phyloP scores from a whole-genome alignment of 768 basidiomycete genomes.

The Phlegmacium glaucopus region DNA sequence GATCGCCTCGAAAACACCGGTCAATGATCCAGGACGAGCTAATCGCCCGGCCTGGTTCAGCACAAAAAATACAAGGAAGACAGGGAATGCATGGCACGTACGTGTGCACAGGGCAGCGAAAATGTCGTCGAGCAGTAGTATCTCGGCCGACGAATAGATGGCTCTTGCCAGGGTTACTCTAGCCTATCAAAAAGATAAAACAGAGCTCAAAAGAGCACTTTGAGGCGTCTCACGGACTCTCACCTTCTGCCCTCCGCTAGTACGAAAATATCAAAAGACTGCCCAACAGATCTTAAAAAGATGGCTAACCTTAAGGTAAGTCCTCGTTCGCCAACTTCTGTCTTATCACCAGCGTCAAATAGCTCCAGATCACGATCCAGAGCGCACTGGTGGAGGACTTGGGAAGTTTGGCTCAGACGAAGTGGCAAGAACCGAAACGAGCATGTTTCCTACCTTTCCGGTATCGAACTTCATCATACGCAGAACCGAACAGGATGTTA shows the following conservation, averaged over 20 bases:
- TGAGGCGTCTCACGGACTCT: conserved; percentile 15
- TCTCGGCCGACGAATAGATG: conserved; percentile 49
- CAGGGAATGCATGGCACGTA: conserved; percentile 18
- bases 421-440: not conserved
- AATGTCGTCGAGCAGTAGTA: conserved; percentile 72
- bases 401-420: not conserved
- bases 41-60: not conserved
- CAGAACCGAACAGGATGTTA: conserved; percentile 76
- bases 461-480: conserved; percentile 73
- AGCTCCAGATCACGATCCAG: too few relatives aligned
- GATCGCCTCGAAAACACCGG: conserved; percentile 71
- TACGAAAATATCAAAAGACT: not conserved
- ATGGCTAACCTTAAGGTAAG: conserved; percentile 38
- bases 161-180: conserved; percentile 44
- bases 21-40: conserved; percentile 43
- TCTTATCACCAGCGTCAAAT: too few relatives aligned
- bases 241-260: conserved; percentile 40
- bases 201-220: not conserved
- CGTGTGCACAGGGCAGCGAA: conserved; percentile 44
- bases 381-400: too few relatives aligned
- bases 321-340: conserved; percentile 68
- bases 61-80: not conserved
- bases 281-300: not conserved
- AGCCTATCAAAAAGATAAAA: too few relatives aligned
- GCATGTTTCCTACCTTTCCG: conserved; percentile 37